Percentiles rank a stretch among this genome's conserved stretches.
Evolutionary conservation across 352 stramenopile genomes (phyloP).

Genomic region (Phytophthora sp.): DNA sequence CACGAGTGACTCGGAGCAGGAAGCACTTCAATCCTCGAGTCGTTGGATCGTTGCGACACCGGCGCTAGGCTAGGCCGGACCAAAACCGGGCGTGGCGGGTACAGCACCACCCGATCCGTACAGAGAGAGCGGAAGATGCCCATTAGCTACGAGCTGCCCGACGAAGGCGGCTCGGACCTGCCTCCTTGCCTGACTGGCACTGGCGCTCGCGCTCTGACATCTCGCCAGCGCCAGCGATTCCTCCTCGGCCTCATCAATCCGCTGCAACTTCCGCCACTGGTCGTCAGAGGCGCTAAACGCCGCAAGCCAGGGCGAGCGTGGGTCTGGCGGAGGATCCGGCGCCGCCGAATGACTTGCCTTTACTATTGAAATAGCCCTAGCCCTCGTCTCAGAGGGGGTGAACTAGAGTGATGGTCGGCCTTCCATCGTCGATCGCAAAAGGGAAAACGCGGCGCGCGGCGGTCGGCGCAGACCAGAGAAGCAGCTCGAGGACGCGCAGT

Average conservation of each 20-base stretch:
- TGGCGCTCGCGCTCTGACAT: background rate
- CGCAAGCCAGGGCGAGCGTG: conserved; percentile 1
- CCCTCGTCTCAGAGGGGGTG: conserved; percentile 10
- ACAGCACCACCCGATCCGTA: conserved; percentile 28
- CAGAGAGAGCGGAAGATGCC: conserved; percentile 30
- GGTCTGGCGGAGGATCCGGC: too few species aligned
- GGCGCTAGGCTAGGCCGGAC: conserved; percentile 19
- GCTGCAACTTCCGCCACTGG: background rate
- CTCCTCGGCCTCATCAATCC: too few species aligned
- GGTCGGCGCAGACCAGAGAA: conserved; percentile 36
- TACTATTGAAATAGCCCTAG: conserved; percentile 28
- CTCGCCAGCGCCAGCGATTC: too few species aligned
- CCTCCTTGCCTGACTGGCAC: background rate
- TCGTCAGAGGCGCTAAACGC: background rate
- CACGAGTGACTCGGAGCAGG: too few species aligned
- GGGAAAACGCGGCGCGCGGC: conserved; percentile 35
- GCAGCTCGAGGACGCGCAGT: conserved; percentile 25
- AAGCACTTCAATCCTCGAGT: conserved; percentile 25
- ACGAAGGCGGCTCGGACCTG: background rate
- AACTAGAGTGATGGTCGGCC: conserved; percentile 28
- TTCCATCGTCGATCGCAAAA: conserved; percentile 43
- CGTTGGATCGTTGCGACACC: conserved; percentile 26
- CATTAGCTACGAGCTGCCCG: conserved; percentile 12
- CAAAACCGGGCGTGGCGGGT: conserved; percentile 23
- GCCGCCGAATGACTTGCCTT: conserved; percentile 5